Base-by-base conservation (phyloP, 1,284 basidiomycete genomes). In the Ustilago trichophora region DNA sequence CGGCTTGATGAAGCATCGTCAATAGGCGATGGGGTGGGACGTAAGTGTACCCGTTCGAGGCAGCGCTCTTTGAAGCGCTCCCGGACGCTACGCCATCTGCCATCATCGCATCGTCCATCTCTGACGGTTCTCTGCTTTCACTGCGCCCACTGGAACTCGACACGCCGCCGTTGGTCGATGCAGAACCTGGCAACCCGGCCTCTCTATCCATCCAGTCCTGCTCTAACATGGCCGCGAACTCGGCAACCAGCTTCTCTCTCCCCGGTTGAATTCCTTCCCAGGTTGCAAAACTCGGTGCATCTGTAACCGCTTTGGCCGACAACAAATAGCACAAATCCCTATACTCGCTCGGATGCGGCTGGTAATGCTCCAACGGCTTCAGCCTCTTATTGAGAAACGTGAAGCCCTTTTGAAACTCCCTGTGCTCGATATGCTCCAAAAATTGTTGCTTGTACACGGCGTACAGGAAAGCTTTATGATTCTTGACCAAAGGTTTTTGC, bases 351-450 rank as follows among this genome's bases (percentile, higher is more conserved):
- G 84, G 82, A 25, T 83, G 82, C 2, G 84, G 84, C 60, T 85
- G 84, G 54, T 84, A 85, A 55, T 85, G 84, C 52, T 85, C 84
- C 15, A 85, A 76, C 9, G 84, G 84, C 66, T 84, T 85, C 24
- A 85, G 73, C 1, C 84, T 77, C 57, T 85, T 85, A 46, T 83
- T 83, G 15, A 85, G 78, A n/a, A 85, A 82, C 18, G 84, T 85
- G 76, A 85, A 85, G 2, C 84, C 84, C 54, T 76, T 63, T 38
- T 81, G 77, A 13, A 77, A 81, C 76, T 82, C 76, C 73, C 84
- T 78, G 42, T 84, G 83, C 57, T 85, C 84, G 32, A 85, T 82
- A 54, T 83, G 82, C 60, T 84, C 84, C 19, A 84, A 73, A 55
- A 83, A 84, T 50, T 84, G 78, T 53, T 81, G 78, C 48, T 78